Percentiles rank a stretch among this genome's conserved stretches.
Evolutionary conservation across 176 grass and related monocot genomes (phyloP).

Genomic region (Musa itinerans): DNA sequence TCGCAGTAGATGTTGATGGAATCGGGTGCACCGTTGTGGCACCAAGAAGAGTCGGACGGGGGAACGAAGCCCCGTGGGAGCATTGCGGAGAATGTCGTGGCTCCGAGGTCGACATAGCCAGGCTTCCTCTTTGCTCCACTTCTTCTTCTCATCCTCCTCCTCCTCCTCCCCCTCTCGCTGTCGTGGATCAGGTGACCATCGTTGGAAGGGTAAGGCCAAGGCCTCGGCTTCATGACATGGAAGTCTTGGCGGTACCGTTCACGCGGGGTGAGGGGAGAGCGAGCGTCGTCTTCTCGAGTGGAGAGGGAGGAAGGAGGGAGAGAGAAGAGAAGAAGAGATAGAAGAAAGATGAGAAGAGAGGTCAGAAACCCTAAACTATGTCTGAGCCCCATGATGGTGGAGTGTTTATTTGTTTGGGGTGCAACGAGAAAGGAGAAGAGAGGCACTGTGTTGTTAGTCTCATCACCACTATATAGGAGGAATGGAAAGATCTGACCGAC

Average conservation of each 20-base stretch:
- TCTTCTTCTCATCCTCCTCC: not conserved
- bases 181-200: not conserved
- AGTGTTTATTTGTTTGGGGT: not conserved
- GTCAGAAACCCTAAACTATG: not conserved
- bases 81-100: constrained; percentile 48
- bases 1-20: not conserved
- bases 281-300: not conserved
- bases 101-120: constrained; percentile 11
- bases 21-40: constrained; percentile 52
- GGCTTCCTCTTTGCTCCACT: too few species aligned
- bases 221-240: not conserved
- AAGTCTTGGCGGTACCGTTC: not conserved
- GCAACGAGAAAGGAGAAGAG: not conserved
- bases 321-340: constrained; percentile 14
- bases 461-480: too few species aligned
- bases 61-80: constrained; percentile 49
- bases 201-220: not conserved
- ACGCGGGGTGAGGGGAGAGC: constrained; percentile 1
- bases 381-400: not conserved
- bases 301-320: not conserved
- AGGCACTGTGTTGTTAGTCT: not conserved
- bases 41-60: constrained; percentile 39
- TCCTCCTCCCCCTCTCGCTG: not conserved
- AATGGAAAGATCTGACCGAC: too few species aligned
- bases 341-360: not conserved